Evolutionary conservation across 164 flowering plant genomes (phyloP).

Genomic region (Echeveria elegans): DNA sequence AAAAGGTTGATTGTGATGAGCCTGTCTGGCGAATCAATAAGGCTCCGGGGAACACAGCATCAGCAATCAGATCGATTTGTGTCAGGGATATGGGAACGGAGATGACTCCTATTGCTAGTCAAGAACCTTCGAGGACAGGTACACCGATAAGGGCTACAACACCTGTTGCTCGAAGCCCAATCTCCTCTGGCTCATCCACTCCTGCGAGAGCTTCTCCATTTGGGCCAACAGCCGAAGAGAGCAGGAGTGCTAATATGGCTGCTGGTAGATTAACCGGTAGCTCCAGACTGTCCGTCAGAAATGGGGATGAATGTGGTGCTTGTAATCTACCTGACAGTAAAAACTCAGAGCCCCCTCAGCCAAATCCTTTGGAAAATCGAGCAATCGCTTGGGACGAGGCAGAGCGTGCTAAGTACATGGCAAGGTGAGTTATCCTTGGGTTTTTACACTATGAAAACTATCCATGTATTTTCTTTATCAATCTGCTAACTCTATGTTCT

Average conservation of each 20-base stretch:
- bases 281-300: constrained; percentile 18
- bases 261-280: constrained; percentile 19
- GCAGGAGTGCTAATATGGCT: constrained; percentile 21
- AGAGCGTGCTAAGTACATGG: constrained; percentile 81
- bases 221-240: constrained; percentile 25
- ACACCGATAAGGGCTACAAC: constrained; percentile 75
- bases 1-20: constrained; percentile 63
- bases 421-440: constrained; percentile 42
- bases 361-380: neutral
- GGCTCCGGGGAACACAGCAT: constrained; percentile 20
- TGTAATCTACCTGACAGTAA: constrained; percentile 9
- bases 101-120: constrained; percentile 93
- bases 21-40: constrained; percentile 50
- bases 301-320: constrained; percentile 25
- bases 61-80: constrained; percentile 53
- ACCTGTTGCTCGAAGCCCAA: constrained; percentile 61
- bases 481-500: neutral
- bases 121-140: constrained; percentile 82
- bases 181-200: constrained; percentile 60
- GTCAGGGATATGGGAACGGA: constrained; percentile 98
- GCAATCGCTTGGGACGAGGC: constrained; percentile 44
- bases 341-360: neutral
- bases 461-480: neutral
- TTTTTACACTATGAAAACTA: neutral
- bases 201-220: constrained; percentile 48